Conservation (phyloP, 371 early-diverging fungal genomes). For the Mortierella sp. region DNA sequence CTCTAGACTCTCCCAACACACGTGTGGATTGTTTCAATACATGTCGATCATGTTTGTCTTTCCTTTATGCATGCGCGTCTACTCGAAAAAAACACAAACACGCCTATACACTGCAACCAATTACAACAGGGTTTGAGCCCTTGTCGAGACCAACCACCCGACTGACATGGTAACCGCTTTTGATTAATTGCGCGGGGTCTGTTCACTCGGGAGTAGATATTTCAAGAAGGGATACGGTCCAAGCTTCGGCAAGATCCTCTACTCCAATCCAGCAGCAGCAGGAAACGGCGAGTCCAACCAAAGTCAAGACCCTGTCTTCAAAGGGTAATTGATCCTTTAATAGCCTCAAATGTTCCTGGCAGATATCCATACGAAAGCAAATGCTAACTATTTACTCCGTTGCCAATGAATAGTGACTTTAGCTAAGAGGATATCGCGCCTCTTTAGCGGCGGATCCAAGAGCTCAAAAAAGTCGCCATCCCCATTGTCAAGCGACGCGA, state of each 20-base stretch:
- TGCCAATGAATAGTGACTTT: slow-evolving; percentile 26
- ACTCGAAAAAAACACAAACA: background rate
- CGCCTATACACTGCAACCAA: background rate
- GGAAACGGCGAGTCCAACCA: background rate
- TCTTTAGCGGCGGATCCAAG: slow-evolving; percentile 32
- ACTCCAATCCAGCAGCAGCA: background rate
- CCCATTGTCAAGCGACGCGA: background rate
- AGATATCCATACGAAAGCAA: background rate
- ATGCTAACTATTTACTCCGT: background rate
- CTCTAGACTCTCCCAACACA: background rate
- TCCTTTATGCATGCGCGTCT: background rate
- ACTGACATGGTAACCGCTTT: background rate
- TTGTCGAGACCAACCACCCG: background rate
- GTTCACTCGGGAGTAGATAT: slow-evolving; percentile 17
- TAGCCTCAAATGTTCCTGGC: background rate
- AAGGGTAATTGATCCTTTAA: background rate
- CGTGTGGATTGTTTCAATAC: background rate
- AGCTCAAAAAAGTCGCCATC: slow-evolving; percentile 15
- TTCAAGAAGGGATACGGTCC: slow-evolving; percentile 19
- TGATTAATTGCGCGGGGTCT: background rate
- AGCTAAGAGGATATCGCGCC: slow-evolving; percentile 41
- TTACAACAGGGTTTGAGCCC: background rate
- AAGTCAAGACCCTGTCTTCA: background rate
- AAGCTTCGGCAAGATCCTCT: background rate
- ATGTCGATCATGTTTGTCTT: background rate